Evolutionary conservation across 148 eudicot species (phyloP).

Genomic region (Rhododendron molle): DNA sequence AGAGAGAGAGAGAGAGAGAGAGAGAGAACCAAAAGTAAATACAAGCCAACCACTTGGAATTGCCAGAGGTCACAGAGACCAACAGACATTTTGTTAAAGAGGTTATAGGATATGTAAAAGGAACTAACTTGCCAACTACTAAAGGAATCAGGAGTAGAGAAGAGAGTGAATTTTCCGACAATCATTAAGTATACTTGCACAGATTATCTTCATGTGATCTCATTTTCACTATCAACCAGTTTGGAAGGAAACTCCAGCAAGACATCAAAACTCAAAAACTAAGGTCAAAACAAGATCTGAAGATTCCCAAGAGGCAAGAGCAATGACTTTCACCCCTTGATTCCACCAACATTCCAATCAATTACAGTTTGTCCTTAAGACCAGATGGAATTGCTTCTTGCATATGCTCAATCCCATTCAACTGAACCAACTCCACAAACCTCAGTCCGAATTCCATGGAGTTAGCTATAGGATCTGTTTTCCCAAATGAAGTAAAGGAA

Average conservation of each 20-base stretch:
- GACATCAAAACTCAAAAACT: not conserved
- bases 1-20: constrained; percentile 3
- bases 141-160: not conserved
- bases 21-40: not conserved
- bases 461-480: not conserved
- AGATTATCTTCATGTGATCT: not conserved
- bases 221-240: not conserved
- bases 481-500: not conserved
- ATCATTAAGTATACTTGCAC: not conserved
- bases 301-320: not conserved
- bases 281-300: not conserved
- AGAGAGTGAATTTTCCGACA: not conserved
- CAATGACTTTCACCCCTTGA: not conserved
- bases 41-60: not conserved
- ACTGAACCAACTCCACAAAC: not conserved
- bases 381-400: not conserved
- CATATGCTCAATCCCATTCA: not conserved
- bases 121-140: not conserved
- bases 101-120: not conserved
- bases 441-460: not conserved
- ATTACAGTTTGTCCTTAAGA: not conserved
- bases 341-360: not conserved
- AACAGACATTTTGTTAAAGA: not conserved
- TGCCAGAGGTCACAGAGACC: not conserved
- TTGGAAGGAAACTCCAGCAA: not conserved